phyloP scores from a whole-genome alignment of 2,329 filamentous ascomycete genomes.

The Diaporthe vaccinii region DNA sequence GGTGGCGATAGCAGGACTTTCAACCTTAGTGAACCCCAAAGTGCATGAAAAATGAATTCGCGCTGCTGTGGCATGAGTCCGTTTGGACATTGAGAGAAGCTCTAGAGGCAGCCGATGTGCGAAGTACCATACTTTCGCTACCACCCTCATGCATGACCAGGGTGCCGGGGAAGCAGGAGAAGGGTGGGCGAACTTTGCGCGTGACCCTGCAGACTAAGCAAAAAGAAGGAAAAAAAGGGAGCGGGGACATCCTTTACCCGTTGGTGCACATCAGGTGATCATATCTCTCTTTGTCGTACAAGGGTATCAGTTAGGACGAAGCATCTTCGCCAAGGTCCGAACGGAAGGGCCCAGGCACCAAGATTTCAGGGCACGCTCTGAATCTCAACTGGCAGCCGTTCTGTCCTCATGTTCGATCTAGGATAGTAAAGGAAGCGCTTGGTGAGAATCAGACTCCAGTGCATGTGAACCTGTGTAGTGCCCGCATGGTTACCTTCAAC shows the following conservation, averaged over 20 bases:
- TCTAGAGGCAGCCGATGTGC: not conserved
- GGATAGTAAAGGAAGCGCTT: not conserved
- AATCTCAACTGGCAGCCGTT: not conserved
- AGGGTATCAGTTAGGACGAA: slow-evolving; percentile 1
- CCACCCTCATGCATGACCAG: not conserved
- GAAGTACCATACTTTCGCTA: slow-evolving; percentile 1
- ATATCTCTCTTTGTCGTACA: not conserved
- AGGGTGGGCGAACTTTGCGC: not conserved
- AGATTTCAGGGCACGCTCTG: not conserved
- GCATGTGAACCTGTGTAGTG: not conserved
- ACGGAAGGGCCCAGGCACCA: not conserved
- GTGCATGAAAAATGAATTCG: not conserved
- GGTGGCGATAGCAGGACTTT: not conserved
- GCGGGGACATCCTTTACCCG: not conserved
- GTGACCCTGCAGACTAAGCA: not conserved
- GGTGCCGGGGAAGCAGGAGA: not conserved
- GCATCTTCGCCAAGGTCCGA: not conserved
- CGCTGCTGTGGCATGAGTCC: not conserved
- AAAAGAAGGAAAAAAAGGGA: not conserved
- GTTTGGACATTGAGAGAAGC: not conserved
- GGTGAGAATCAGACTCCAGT: not conserved
- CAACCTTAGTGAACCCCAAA: not conserved
- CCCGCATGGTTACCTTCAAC: not conserved
- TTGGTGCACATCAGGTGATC: not conserved
- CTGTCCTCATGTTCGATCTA: too few species aligned